Conservation (phyloP, 345 rosid species). For the Citrus maxima region DNA sequence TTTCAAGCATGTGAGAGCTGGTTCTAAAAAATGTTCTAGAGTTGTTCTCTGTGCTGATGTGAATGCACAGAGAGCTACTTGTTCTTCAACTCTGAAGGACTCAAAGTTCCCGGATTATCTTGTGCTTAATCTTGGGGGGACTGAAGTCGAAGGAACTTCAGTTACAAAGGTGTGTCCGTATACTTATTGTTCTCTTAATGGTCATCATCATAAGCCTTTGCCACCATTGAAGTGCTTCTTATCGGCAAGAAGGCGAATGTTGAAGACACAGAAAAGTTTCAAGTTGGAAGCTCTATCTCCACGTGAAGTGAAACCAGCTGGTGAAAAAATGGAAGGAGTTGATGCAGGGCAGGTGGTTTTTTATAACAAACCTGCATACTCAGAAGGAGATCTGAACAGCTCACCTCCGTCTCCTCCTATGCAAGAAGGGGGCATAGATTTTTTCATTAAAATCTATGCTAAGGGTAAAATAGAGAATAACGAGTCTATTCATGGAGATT, state of each 20-base stretch:
- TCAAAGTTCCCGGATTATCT: constrained; percentile 72
- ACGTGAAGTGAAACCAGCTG: constrained; percentile 13
- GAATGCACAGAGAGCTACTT: constrained; percentile 62
- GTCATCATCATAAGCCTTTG: constrained; percentile 65
- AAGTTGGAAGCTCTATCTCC: constrained; percentile 38
- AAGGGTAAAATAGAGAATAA: constrained; percentile 25
- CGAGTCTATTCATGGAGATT: constrained; percentile 3
- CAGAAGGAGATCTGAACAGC: constrained; percentile 9
- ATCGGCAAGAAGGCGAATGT: constrained; percentile 50
- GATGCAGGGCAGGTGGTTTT: constrained; percentile 2
- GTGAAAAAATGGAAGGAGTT: constrained; percentile 7
- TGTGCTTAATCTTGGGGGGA: constrained; percentile 61
- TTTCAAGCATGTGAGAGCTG: constrained; percentile 54
- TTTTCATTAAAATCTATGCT: constrained; percentile 43
- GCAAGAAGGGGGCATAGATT: constrained; percentile 24
- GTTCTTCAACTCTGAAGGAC: constrained; percentile 89
- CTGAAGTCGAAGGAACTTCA: constrained; percentile 74
- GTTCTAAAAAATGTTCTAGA: constrained; percentile 38
- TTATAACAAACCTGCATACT: neutral
- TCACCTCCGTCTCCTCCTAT: constrained; percentile 6
- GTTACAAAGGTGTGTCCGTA: constrained; percentile 74
- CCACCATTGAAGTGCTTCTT: constrained; percentile 77
- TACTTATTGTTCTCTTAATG: constrained; percentile 85
- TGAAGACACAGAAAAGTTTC: constrained; percentile 58
- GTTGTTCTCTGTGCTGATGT: constrained; percentile 46